Evolutionary conservation across 768 basidiomycete genomes (phyloP), one percentile per base, ranked within the genome.

Genomic region (Clathrus columnatus): DNA sequence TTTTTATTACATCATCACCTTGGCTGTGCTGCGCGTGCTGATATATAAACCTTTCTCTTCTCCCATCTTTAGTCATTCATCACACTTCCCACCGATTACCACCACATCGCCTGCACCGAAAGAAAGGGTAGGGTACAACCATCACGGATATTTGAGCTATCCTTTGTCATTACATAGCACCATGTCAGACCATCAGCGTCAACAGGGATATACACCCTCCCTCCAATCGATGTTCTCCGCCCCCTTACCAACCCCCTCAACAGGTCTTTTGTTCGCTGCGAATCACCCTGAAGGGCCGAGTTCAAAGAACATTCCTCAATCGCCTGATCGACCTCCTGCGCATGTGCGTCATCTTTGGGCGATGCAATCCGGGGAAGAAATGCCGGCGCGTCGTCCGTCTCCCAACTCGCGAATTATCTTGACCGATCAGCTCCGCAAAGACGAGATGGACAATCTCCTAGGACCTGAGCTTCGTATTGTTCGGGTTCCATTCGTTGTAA

Each of bases 151-250:
- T 36, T 36, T 11, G 14, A 11, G 14, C 4, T 36, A 5, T 11
- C 10, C 36, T 36, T 36, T 11, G 2, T 14, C 36, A 3, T 69
- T 74, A 17, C 69, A 72, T 16, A 63, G 71, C 18, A 69, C 84
- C 52, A 91, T 91, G 88, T 82, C 83, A 1, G 78, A 79, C 54
- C 89, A 91, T 57, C 88, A 91, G 67, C 76, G 81, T 54, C 75
- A 70, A 50, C 88, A 91, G 63, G 88, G 88, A 36, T 91, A 91
- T 63, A 77, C 76, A 23, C 87, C 87, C 0, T 88, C 85, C 5
- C 67, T 83, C n/a, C 78, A 79, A 53, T 87, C 85, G 21, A 89
- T 87, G 84, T 88, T 87, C 61, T 61, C 66, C 57, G 64, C 64
- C 67, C 64, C 63, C 56, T 64, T 60, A 68, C 67, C 59, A 61